Evolutionary conservation across 331 rosid genomes (phyloP), one percentile per base, ranked within the genome.

Genomic region (Phaseolus coccineus): DNA sequence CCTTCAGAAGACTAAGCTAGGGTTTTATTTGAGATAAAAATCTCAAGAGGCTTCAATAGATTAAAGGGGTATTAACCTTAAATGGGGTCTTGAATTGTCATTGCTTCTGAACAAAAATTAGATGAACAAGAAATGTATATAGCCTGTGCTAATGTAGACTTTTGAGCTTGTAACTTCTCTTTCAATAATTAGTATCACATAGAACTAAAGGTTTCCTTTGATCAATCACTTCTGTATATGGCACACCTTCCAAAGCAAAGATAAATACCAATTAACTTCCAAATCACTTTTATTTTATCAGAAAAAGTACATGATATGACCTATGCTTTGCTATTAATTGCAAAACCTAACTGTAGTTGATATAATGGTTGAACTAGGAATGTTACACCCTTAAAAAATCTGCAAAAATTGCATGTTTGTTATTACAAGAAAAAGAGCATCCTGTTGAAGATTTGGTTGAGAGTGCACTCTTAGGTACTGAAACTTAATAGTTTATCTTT

Each of bases 131-230:
- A 79, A 71, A 70, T 71, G 61, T 48, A 71, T 48, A 71, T 61
- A 40, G 72, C 63, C 79, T 51, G 64, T 61, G 37, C 81, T 57
- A 37, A 48, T 73, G 31, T 66, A 77, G 83, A 63, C 68, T 47
- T 65, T 72, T 80, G 77, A 46, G 46, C 80, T 58, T 78, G 31
- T 51, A 46, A 61, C 56, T 69, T 69, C 31, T 74, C 71, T 52
- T 69, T 27, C 39, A 16, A 63, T 47, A 56, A 19, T 52, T 8
- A 33, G 6, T 35, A 39, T 40, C 8, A 28, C 64, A 16, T 1
- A 27, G 37, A 44, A 66, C 69, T 19, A 3, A 27, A 42, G 46
- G 39, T 15, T 71, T 84, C 56, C 42, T 71, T 44, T 55, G 68
- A 64, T 75, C 35, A 39, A 25, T 69, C 70, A 10, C 51, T 42